Base-by-base conservation (phyloP, 2,329 filamentous ascomycete species). In the Endothia cerciana region DNA sequence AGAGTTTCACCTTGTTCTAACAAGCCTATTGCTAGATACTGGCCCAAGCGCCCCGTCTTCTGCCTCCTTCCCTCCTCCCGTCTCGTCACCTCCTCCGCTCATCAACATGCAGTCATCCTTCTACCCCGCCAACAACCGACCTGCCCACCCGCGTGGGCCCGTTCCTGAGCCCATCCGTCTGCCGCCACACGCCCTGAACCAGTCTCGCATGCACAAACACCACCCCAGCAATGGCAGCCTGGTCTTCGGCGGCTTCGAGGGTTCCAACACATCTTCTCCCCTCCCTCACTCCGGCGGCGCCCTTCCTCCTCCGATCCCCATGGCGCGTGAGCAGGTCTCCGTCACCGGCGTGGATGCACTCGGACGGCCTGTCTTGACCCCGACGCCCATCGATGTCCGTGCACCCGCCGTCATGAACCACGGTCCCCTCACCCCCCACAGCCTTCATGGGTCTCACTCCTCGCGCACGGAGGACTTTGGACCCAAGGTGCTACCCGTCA, bases 361-460 rank as follows among this genome's bases (percentile, higher is more conserved):
- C 55, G 79, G 76, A 8, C 73, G 78, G 58, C 78, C 77, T 10
- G 65, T 76, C 4, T 74, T 79, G 66, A 72, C 71, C 19, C 60
- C 67, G 19, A 74, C 72, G 78, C 81, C 40, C 70, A 78, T 10
- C 77, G 77, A 64, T 71, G 70, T 53, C 70, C 72, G 5, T 73
- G 76, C 66, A 73, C 30, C 56, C 38, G 43, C 66, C 33, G 41
- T 64, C 45, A 76, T 75, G 69, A 78, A 76, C 69, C 84, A 85
- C 71, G 83, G 82, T 3, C 83, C 86, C 1, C 81, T 83, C 1
- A 87, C 85, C 1, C 83, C 86, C 4, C 86, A 86, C 68, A 89
- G 86, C 74, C 87, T 87, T 71, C 87, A 87, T 64, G 86, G 83
- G 43, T 89, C 87, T 2, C 87, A 88, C 67, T 81, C 85, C 43